These are phyloP conservation scores for Aspergillus steynii DNA, from an alignment of 495 filamentous ascomycete species.

Conservation along the genomic window DNA sequence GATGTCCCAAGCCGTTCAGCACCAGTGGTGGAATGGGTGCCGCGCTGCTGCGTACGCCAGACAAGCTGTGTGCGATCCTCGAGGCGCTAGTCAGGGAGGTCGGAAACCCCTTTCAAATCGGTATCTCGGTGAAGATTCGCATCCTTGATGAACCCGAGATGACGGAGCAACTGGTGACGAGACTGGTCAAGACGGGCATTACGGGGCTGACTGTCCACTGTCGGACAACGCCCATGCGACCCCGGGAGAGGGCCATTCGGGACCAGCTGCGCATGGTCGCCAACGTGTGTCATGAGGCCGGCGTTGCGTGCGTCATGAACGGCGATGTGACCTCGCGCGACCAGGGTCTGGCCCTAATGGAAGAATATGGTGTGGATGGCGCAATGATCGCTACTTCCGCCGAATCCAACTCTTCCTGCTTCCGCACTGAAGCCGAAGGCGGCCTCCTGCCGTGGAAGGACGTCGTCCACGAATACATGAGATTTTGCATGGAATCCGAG, in stretches of 20 bases:
- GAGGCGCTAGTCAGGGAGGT: constrained; percentile 78
- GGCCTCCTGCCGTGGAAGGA: constrained; percentile 70
- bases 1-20: constrained; percentile 95
- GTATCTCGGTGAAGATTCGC: constrained; percentile 93
- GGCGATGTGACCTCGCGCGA: constrained; percentile 78
- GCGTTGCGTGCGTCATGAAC: constrained; percentile 92
- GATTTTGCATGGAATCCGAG: constrained; percentile 68
- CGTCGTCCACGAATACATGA: constrained; percentile 72
- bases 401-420: constrained; percentile 84
- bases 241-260: constrained; percentile 81
- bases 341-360: constrained; percentile 64
- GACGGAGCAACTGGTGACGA: constrained; percentile 72
- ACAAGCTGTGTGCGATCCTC: constrained; percentile 78
- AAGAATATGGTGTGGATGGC: constrained; percentile 81
- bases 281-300: constrained; percentile 71
- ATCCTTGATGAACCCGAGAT: constrained; percentile 72
- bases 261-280: constrained; percentile 81
- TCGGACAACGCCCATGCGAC: constrained; percentile 93
- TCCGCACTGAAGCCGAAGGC: constrained; percentile 64
- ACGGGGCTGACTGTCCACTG: constrained; percentile 92
- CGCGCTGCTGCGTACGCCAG: constrained; percentile 78
- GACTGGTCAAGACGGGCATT: constrained; percentile 81
- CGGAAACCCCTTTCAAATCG: constrained; percentile 71
- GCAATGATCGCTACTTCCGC: constrained; percentile 96
- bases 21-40: constrained; percentile 94